phyloP scores from a whole-genome alignment of 23 red algal species.

The Gracilariopsis chorda region DNA sequence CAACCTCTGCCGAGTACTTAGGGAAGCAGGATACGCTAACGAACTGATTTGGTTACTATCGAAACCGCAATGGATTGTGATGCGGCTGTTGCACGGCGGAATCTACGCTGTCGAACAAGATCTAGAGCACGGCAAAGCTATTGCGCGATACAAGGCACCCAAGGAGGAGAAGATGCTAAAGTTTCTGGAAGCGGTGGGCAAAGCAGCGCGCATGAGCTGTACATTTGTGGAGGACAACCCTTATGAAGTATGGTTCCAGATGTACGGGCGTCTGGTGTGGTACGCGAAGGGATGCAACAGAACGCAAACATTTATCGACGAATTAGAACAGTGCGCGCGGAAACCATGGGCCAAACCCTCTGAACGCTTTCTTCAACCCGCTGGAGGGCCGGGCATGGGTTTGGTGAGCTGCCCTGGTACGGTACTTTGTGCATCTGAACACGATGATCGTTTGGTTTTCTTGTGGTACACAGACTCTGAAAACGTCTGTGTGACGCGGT shows the following conservation, averaged over 20 bases:
- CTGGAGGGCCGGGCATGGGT: not conserved
- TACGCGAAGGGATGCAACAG: not conserved
- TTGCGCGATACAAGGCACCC: not conserved
- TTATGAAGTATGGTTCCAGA: conserved; percentile 2
- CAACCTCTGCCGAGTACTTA: not conserved
- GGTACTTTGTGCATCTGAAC: too few relatives aligned
- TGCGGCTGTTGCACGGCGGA: not conserved
- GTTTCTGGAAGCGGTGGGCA: not conserved
- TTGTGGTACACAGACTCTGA: too few relatives aligned
- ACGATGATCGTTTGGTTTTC: too few relatives aligned
- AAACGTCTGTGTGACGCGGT: too few relatives aligned
- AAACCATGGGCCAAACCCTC: not conserved
- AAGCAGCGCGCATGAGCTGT: not conserved
- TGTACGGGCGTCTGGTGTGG: not conserved
- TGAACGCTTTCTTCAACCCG: not conserved
- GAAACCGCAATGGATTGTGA: not conserved
- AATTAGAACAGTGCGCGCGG: not conserved
- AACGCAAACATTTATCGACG: not conserved
- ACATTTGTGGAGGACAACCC: not conserved
- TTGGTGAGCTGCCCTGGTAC: not conserved
- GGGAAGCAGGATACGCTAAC: not conserved
- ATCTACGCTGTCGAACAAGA: not conserved
- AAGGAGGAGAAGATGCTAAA: not conserved
- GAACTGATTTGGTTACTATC: not conserved
- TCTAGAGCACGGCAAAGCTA: not conserved